Evolutionary conservation across 192 early-diverging fungal species (phyloP).

Genomic region (Gaertneriomyces sp.): DNA sequence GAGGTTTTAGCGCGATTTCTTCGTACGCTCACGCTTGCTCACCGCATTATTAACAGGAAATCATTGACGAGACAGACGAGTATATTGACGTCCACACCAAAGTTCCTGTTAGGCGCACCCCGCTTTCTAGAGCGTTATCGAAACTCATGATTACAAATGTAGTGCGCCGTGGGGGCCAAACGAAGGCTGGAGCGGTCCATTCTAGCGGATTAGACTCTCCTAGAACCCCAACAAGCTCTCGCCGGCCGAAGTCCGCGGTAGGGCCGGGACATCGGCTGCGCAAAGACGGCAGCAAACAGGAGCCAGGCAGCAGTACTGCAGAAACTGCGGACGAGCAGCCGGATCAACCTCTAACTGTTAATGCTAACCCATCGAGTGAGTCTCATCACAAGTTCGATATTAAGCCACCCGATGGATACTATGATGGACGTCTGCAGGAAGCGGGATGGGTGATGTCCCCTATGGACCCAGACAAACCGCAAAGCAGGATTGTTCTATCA

Average conservation of each 20-base stretch:
- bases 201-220: not conserved
- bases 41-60: constrained; percentile 29
- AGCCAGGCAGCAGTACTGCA: not conserved
- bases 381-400: not conserved
- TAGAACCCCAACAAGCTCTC: not conserved
- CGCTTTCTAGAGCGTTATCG: constrained; percentile 15
- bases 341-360: not conserved
- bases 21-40: not conserved
- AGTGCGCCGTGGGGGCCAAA: not conserved
- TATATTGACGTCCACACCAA: constrained; percentile 49
- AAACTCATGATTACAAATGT: constrained; percentile 20
- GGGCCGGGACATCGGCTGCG: not conserved
- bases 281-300: not conserved
- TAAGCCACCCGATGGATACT: too few species aligned
- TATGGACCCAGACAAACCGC: constrained; percentile 13
- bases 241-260: not conserved
- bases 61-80: constrained; percentile 57
- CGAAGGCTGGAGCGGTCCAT: not conserved
- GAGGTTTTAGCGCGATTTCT: not conserved
- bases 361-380: not conserved
- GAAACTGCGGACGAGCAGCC: constrained; percentile 1
- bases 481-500: constrained; percentile 4
- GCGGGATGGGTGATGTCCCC: constrained; percentile 22
- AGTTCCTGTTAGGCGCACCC: constrained; percentile 35
- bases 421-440: constrained; percentile 19